Evolutionary conservation across 805 yeast species (phyloP).

Genomic region (Blastobotrys parvus): DNA sequence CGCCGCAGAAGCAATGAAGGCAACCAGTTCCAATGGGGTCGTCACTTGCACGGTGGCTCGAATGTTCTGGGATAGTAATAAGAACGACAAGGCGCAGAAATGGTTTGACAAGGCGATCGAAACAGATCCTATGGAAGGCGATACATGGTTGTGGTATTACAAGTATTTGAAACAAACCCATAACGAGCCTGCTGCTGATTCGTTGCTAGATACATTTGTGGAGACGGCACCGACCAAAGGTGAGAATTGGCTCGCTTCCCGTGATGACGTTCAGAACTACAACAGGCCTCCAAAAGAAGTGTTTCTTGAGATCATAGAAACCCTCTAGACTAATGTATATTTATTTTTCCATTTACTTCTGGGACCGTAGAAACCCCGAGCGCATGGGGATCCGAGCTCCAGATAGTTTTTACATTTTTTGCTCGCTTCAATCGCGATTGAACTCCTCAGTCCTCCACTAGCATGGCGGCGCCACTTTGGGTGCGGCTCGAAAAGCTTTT

Average conservation of each 20-base stretch:
- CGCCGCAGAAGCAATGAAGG: slow-evolving; percentile 63
- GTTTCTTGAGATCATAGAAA: slow-evolving; percentile 18
- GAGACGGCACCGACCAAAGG: no score
- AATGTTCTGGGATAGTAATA: slow-evolving; percentile 59
- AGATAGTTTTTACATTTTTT: no score
- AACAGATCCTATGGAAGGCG: slow-evolving; percentile 58
- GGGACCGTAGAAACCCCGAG: no score
- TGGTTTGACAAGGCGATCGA: slow-evolving; percentile 68
- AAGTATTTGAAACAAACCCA: slow-evolving; percentile 31
- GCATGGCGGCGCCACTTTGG: no score
- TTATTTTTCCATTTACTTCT: no score
- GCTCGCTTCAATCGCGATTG: no score
- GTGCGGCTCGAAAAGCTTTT: no score
- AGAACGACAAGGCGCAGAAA: slow-evolving; percentile 44
- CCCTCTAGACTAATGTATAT: not conserved
- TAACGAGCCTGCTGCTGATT: not conserved
- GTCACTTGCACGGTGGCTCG: slow-evolving; percentile 59
- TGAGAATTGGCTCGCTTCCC: no score
- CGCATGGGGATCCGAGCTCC: no score
- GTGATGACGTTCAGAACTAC: slow-evolving; percentile 33
- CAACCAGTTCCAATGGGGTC: slow-evolving; percentile 50
- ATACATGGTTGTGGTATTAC: slow-evolving; percentile 62
- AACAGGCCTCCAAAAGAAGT: slow-evolving; percentile 35
- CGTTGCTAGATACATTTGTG: no score
- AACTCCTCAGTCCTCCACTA: no score